These are phyloP conservation scores for Cladophialophora chaetospira DNA, from an alignment of 2,329 filamentous ascomycete genomes.

Conservation along the genomic window DNA sequence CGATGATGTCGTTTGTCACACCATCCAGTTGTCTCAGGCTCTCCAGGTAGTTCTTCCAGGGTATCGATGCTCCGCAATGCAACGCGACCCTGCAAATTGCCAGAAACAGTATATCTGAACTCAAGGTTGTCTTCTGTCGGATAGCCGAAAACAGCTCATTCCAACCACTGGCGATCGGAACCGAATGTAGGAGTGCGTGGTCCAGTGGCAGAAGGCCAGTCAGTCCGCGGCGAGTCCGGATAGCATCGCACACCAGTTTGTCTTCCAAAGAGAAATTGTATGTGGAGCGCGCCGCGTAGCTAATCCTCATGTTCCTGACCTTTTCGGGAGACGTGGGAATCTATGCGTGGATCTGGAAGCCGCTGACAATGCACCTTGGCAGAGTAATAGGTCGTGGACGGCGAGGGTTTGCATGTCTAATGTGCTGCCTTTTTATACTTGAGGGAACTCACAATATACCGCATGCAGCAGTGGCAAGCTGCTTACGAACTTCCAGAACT, in stretches of 20 bases:
- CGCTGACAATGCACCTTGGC: no score
- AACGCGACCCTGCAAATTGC: slow-evolving; percentile 78
- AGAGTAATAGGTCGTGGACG: no score
- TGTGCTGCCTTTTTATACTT: no score
- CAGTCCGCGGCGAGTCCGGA: not conserved
- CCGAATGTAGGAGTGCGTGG: not conserved
- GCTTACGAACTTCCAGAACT: no score
- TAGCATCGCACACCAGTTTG: not conserved
- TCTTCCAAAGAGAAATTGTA: not conserved
- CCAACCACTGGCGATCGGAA: slow-evolving; percentile 49
- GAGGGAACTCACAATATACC: no score
- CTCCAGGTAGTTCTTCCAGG: slow-evolving; percentile 77
- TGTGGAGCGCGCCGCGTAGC: not conserved
- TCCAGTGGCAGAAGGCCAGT: not conserved
- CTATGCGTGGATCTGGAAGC: no score
- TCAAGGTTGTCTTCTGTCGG: slow-evolving; percentile 52
- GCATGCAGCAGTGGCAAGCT: no score
- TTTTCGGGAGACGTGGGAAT: no score
- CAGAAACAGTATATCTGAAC: slow-evolving; percentile 64
- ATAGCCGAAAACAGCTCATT: slow-evolving; percentile 59
- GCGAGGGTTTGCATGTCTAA: no score
- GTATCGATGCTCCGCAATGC: slow-evolving; percentile 78
- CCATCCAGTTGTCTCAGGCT: slow-evolving; percentile 39
- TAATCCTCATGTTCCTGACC: not conserved
- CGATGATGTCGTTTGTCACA: slow-evolving; percentile 44